phyloP scores from a whole-genome alignment of 2,329 filamentous ascomycete species.

The Colletotrichum sp. region DNA sequence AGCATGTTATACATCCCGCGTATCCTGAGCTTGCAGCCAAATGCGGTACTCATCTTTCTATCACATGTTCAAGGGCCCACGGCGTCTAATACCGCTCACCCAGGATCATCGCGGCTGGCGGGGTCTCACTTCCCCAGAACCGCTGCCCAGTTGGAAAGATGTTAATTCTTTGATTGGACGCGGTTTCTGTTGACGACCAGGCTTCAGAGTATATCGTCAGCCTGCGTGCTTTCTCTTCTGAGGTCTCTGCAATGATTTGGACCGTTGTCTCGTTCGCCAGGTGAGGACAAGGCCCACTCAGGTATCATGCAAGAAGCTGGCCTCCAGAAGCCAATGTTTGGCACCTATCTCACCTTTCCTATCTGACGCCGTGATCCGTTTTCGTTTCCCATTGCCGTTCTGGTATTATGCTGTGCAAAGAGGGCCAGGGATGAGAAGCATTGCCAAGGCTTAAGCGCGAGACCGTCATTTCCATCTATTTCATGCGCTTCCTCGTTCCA shows the following conservation, averaged over 20 bases:
- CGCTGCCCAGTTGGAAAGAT: neutral
- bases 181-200: neutral
- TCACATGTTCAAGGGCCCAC: too few relatives aligned
- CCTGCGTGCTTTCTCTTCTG: neutral
- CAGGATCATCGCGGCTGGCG: too few relatives aligned
- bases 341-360: neutral
- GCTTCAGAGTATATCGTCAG: neutral
- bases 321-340: rapidly evolving
- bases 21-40: neutral
- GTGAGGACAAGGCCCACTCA: rapidly evolving
- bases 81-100: too few relatives aligned
- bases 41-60: neutral
- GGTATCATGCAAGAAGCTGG: neutral
- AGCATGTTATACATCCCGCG: neutral
- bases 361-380: rapidly evolving
- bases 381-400: rapidly evolving
- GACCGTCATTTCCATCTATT: neutral
- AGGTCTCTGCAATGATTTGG: too few relatives aligned
- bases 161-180: neutral
- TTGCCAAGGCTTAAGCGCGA: neutral
- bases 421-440: neutral
- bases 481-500: neutral
- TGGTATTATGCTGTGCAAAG: rapidly evolving
- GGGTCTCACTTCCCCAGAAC: too few relatives aligned
- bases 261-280: too few relatives aligned